Evolutionary conservation across 805 yeast species (phyloP), one percentile per base, ranked within the genome.

Genomic region (Pichia paraexigua): DNA sequence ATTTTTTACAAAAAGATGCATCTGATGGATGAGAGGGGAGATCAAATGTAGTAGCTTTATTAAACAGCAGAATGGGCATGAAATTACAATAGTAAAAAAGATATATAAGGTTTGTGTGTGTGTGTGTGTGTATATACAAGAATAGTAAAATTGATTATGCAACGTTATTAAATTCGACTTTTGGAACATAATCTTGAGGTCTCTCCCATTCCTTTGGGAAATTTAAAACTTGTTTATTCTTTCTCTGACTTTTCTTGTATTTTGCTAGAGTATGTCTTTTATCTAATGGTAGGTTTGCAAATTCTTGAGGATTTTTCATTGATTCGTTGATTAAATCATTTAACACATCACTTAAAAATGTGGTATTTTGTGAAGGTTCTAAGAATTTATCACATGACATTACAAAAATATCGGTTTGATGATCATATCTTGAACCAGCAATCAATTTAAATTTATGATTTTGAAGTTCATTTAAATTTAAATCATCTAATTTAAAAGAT

Each of bases 311-410:
- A 44, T 76, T 63, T 48, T 80, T 85, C 61, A 81, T 85, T 9
- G 96, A 72, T 60, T 82, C 91, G 25, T 65, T 64, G 28, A 91
- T 61, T 47, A 94, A 71, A 51, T 74, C 75, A 58, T 78, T 77
- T 56, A 90, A 72, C 27, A 81, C 74, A 50, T 81, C 85, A 20
- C 83, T 82, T 56, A 88, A 70, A 65, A 75, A 82, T 57, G 85
- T 78, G 47, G 92, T 86, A 68, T 94, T 94, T 68, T 92, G 97
- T 1, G 95, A 79, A 42, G 96, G 84, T 60, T 88, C 87, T 9
- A 80, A 73, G 65, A 76, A 87, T 60, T 76, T 76, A 48, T 78
- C 82, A 35, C 80, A 69, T n/a, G 87, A 73, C 68, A 90, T 78
- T 58, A 77, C 79, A 61, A 92, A 75, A 18, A 68, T 65, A 61